Evolutionary conservation across 257 asterid species (phyloP).

Genomic region (Solanum habrochaites): DNA sequence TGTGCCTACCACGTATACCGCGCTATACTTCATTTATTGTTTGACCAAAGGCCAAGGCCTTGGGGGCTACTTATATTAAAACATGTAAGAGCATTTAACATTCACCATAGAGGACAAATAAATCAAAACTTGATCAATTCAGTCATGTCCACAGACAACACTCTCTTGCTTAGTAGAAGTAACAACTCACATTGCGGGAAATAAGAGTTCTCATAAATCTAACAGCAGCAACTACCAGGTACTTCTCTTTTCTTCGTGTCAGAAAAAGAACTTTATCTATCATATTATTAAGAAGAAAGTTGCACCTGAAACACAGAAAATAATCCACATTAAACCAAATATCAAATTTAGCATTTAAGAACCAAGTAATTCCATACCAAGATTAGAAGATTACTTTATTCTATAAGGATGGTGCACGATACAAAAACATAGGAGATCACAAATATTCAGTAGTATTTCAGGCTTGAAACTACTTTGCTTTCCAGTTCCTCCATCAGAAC

Average conservation of each 20-base stretch:
- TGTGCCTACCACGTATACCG: background rate
- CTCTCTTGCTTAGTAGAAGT: background rate
- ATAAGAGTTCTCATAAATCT: conserved; percentile 80
- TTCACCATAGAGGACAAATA: background rate
- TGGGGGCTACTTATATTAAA: background rate
- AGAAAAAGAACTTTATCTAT: conserved; percentile 75
- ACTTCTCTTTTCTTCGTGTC: conserved; percentile 83
- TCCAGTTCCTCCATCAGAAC: conserved; percentile 33
- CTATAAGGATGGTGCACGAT: conserved; percentile 86
- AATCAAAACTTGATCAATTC: background rate
- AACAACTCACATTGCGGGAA: conserved; percentile 77
- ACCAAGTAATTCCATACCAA: background rate
- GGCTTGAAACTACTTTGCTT: conserved; percentile 52
- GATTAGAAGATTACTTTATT: conserved; percentile 57
- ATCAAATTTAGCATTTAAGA: background rate
- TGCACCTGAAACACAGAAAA: conserved; percentile 51
- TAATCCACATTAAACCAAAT: background rate
- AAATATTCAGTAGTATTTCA: conserved; percentile 72
- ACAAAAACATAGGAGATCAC: conserved; percentile 93
- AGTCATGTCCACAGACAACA: background rate
- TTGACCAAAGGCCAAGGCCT: background rate
- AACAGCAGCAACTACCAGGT: conserved; percentile 85
- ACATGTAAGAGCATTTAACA: background rate
- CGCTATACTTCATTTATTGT: background rate
- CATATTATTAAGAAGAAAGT: conserved; percentile 74